Base-by-base conservation (phyloP, 225 moss, liverwort and hornwort species). In the Polytrichum commune region DNA sequence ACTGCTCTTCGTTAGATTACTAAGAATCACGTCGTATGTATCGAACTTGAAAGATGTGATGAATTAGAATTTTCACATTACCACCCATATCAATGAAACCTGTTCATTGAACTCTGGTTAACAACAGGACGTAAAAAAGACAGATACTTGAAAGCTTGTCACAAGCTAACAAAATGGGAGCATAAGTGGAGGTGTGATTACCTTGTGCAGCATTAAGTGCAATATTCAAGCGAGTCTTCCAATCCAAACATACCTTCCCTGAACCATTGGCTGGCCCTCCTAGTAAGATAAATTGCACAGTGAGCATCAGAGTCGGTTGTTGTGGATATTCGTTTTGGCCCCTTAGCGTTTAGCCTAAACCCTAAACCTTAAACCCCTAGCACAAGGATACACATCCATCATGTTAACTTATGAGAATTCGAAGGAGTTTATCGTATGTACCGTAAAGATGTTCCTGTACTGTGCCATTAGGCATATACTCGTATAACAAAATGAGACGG, bases 381-480 rank as follows among this genome's bases (percentile, higher is more conserved):
- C 24, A 20, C 71, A 79, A 76, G 55, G 54, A 26, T 10, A 68
- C 29, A 66, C 26, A 74, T 19, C 25, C 53, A 70, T 57, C 29
- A 32, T 46, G 13, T 46, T 13, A 46, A 46, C 46, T 13, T 16
- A 46, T 13, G 46, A 4, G 13, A 46, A 46, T 3, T 46, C 9
- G 35, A 35, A 35, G 8, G 13, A 46, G 46, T 46, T 46, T 46
- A 16, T 46, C 13, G 16, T 46, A 10, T 46, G 53, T 22, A 84
- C 84, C 69, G 72, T 81, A 78, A 0, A 84, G 62, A 53, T 81
- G 73, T 54, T 69, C 69, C 26, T 84, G 78, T 72, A 84, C 69
- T 35, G 78, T 78, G 72, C 80, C 84, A 69, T 63, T 63, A 25
- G 84, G 13, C 84, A 84, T 81, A 19, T 78, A 80, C 66, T 84